phyloP scores from a whole-genome alignment of 805 yeast genomes.

The Metschnikowia lachancei region DNA sequence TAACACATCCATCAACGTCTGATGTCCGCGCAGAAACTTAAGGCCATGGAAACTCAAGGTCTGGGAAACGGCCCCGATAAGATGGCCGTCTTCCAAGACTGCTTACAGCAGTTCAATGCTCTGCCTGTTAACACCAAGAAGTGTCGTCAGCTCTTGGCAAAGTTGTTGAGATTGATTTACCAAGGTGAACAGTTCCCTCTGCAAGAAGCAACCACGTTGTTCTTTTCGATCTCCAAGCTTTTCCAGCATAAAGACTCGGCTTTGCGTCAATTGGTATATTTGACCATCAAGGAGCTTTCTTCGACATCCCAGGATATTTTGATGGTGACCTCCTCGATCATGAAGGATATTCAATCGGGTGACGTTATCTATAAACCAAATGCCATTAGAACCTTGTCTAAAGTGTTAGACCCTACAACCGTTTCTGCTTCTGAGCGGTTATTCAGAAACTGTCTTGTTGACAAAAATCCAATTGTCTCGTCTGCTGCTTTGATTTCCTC shows the following conservation, averaged over 20 bases:
- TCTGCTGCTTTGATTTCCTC: slow-evolving; percentile 94
- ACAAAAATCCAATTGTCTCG: slow-evolving; percentile 79
- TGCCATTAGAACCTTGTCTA: slow-evolving; percentile 86
- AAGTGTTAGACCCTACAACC: slow-evolving; percentile 86
- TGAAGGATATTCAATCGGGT: slow-evolving; percentile 95
- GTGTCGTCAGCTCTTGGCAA: slow-evolving; percentile 79
- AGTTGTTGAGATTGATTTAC: slow-evolving; percentile 76
- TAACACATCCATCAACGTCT: slow-evolving; percentile 11
- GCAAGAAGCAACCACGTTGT: slow-evolving; percentile 86
- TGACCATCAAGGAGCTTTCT: slow-evolving; percentile 90
- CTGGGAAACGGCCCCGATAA: slow-evolving; percentile 75
- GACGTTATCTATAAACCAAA: slow-evolving; percentile 85
- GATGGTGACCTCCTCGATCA: slow-evolving; percentile 96
- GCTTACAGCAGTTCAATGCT: slow-evolving; percentile 88
- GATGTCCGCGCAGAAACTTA: slow-evolving; percentile 83
- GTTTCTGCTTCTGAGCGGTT: slow-evolving; percentile 92
- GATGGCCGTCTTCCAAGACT: slow-evolving; percentile 96
- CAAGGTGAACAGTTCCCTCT: slow-evolving; percentile 85
- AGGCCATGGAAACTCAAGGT: slow-evolving; percentile 71
- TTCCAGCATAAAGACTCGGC: slow-evolving; percentile 89
- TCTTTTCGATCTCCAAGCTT: slow-evolving; percentile 89
- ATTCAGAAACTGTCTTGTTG: slow-evolving; percentile 90
- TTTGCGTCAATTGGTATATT: slow-evolving; percentile 87
- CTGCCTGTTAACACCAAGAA: slow-evolving; percentile 84
- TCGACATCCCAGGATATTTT: slow-evolving; percentile 83